A percentile compares a stretch with the other conserved stretches of the same genome.
Conservation (phyloP, 441 rosid species). For the Adansonia rubrostipa region DNA sequence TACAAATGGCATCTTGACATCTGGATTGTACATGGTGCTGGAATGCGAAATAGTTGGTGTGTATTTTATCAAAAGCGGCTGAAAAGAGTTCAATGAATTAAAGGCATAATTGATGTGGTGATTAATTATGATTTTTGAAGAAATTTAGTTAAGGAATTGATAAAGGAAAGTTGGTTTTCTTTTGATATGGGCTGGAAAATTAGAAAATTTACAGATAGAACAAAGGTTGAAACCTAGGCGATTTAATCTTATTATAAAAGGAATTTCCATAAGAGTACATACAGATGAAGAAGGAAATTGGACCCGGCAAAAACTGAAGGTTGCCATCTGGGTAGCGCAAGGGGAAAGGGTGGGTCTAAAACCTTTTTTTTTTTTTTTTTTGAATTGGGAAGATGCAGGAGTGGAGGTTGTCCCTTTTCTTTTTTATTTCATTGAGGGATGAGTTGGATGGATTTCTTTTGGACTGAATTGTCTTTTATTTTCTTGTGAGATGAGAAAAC, state of each 20-base stretch:
- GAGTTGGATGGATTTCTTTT: not conserved
- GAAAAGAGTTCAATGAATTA: not conserved
- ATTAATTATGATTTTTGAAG: slow-evolving; percentile 16
- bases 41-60: not conserved
- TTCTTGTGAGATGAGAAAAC: not conserved
- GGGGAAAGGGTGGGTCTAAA: not conserved
- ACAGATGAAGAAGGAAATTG: not conserved
- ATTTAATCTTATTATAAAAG: not conserved
- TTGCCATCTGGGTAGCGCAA: not conserved
- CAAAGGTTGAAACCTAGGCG: not conserved
- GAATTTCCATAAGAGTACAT: not conserved
- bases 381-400: not conserved
- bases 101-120: not conserved
- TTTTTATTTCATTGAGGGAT: not conserved
- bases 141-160: not conserved
- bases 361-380: not conserved
- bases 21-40: not conserved
- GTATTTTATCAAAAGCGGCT: not conserved
- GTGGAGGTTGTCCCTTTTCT: not conserved
- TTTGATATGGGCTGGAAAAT: not conserved
- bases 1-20: not conserved
- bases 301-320: not conserved
- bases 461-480: not conserved
- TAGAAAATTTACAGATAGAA: not conserved
- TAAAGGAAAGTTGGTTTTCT: not conserved